Evolutionary conservation across 2,329 filamentous ascomycete species (phyloP).

Genomic region (Epichloe uncinata): DNA sequence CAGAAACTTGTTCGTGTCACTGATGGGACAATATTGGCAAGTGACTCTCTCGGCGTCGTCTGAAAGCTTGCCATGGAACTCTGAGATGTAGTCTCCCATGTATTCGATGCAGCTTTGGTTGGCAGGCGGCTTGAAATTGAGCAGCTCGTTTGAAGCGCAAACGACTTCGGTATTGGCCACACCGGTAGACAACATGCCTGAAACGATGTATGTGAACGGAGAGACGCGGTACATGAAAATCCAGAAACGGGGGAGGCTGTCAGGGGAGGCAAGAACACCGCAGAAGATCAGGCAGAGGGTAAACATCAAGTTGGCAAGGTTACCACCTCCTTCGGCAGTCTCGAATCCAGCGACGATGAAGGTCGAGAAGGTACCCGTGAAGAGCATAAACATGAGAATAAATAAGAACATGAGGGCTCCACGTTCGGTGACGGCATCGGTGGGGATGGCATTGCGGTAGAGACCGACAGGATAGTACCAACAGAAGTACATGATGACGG

Average conservation of each 20-base stretch:
- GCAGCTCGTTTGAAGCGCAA: slow-evolving; percentile 58
- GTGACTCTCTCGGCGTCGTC: slow-evolving; percentile 30
- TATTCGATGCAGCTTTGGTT: slow-evolving; percentile 49
- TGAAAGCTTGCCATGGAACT: slow-evolving; percentile 38
- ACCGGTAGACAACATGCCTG: slow-evolving; percentile 55
- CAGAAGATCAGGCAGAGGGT: slow-evolving; percentile 63
- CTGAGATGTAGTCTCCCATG: slow-evolving; percentile 34
- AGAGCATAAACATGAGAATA: slow-evolving; percentile 61
- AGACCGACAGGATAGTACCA: slow-evolving; percentile 84
- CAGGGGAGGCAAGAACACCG: slow-evolving; percentile 54
- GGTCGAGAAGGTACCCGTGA: slow-evolving; percentile 68
- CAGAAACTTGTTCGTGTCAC: slow-evolving; percentile 39
- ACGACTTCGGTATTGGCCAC: slow-evolving; percentile 52
- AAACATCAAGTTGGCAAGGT: slow-evolving; percentile 65
- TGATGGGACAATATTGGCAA: slow-evolving; percentile 44
- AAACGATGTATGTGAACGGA: slow-evolving; percentile 71
- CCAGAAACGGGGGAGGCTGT: slow-evolving; percentile 61
- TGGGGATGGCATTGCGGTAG: slow-evolving; percentile 52
- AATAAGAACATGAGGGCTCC: slow-evolving; percentile 71
- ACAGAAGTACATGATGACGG: slow-evolving; percentile 61
- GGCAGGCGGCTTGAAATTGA: slow-evolving; percentile 48
- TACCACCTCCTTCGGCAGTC: slow-evolving; percentile 60
- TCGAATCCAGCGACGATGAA: slow-evolving; percentile 66
- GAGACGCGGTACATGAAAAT: slow-evolving; percentile 69
- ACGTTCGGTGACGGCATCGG: slow-evolving; percentile 50